phyloP scores from a whole-genome alignment of 371 early-diverging fungal species.

The Thermomucor indicae-seudaticae region DNA sequence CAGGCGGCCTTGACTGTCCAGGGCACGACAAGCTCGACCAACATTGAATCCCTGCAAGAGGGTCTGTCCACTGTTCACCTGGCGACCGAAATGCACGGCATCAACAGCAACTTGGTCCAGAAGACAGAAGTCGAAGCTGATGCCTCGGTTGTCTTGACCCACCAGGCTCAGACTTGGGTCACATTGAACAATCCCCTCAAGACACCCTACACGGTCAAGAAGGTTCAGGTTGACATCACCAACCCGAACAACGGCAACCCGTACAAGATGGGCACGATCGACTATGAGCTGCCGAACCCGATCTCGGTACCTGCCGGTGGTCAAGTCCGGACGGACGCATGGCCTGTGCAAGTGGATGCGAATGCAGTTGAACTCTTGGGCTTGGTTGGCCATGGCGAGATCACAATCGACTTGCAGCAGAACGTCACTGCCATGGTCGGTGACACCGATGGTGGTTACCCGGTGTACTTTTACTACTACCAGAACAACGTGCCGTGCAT shows the following conservation, averaged over 20 bases:
- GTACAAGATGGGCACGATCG: slow-evolving; percentile 22
- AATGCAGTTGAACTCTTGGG: slow-evolving; percentile 10
- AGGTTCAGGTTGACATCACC: slow-evolving; percentile 16
- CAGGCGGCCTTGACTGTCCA: slow-evolving; percentile 36
- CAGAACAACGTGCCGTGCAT: slow-evolving; percentile 26
- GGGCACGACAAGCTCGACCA: slow-evolving; percentile 33
- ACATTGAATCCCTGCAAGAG: slow-evolving; percentile 34
- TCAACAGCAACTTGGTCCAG: slow-evolving; percentile 29
- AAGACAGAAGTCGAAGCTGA: slow-evolving; percentile 26
- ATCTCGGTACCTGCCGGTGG: slow-evolving; percentile 28
- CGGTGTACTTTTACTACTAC: slow-evolving; percentile 22
- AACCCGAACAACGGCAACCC: slow-evolving; percentile 12
- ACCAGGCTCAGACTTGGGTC: slow-evolving; percentile 21
- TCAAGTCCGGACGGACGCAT: slow-evolving; percentile 12
- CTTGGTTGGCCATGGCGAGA: slow-evolving; percentile 11
- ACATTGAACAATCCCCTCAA: slow-evolving; percentile 39
- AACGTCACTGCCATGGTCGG: slow-evolving; percentile 35
- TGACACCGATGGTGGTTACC: slow-evolving; percentile 19
- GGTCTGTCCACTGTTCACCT: slow-evolving; percentile 40
- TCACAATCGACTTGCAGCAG: slow-evolving; percentile 25
- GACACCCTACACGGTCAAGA: slow-evolving; percentile 27
- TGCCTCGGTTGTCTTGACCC: slow-evolving; percentile 14
- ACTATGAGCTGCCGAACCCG: slow-evolving; percentile 19
- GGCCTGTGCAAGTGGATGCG: slow-evolving; percentile 21
- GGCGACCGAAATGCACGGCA: slow-evolving; percentile 40